Conservation (phyloP, 371 early-diverging fungal species). For the Mucor irregularis region DNA sequence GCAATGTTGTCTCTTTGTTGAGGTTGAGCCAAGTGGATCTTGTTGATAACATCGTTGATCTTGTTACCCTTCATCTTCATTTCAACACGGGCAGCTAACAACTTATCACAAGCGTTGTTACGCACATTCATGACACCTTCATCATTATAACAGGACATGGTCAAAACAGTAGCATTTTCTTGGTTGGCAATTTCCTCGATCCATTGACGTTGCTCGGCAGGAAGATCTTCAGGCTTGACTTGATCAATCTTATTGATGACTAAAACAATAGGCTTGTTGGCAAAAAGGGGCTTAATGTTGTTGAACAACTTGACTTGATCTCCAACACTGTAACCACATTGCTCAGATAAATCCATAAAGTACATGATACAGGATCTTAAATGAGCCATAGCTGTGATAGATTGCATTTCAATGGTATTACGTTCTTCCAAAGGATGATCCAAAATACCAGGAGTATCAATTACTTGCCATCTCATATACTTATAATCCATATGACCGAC, state of each 20-base stretch:
- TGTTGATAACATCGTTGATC: constrained; percentile 91
- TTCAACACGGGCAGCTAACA: constrained; percentile 92
- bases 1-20: constrained; percentile 78
- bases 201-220: constrained; percentile 69
- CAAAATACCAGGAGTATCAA: constrained; percentile 99
- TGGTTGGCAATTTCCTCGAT: constrained; percentile 73
- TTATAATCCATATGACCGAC: constrained; percentile 99
- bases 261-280: constrained; percentile 96
- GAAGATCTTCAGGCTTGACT: constrained; percentile 74
- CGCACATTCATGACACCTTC: constrained; percentile 96
- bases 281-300: constrained; percentile 97
- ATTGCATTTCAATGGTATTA: constrained; percentile 99
- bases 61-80: constrained; percentile 90
- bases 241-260: constrained; percentile 98
- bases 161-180: constrained; percentile 74
- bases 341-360: constrained; percentile 99
- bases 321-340: constrained; percentile 97
- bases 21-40: constrained; percentile 92
- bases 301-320: constrained; percentile 95
- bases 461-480: constrained; percentile 99
- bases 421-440: constrained; percentile 99
- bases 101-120: constrained; percentile 91
- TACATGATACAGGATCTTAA: constrained; percentile 97
- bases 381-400: constrained; percentile 99
- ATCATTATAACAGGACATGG: constrained; percentile 90